Evolutionary conservation across 768 basidiomycete species (phyloP), one percentile per base, ranked within the genome.

Genomic region (Gloeophyllum trabeum): DNA sequence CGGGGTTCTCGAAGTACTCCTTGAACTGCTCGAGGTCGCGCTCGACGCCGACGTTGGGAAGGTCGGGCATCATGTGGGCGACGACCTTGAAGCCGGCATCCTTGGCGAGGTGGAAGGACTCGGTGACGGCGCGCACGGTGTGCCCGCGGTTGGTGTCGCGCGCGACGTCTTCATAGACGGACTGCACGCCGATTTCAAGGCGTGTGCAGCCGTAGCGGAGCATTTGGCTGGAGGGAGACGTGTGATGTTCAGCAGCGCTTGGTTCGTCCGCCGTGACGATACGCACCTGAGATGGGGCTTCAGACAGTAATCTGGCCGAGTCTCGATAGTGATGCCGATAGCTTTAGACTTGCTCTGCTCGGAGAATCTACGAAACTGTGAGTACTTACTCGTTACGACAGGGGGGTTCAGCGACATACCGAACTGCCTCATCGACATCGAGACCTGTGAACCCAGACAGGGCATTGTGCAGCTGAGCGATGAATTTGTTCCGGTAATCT

Each of bases 21-120:
- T 96, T 93, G 73, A 99, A 99, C 55, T 98, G 96, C 54, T 92
- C 92, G 37, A 99, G 75, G 61, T 99, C 96, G 43, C 96, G 79
- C 65, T 98, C 96, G 45, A 94, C 73, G 24, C 96, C 96, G 44
- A 98, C 89, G 57, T 99, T 99, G 6, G 94, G 94, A 6, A 98
- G 74, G 60, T 99, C 94, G 12, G 93, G 92, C 93, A 99, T 99
- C 96, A 98, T 98, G 58, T 99, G 96, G 16, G 93, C 93, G 22
- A 99, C 96, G 42, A 99, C 93, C 63, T 99, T 99, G 81, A 96
- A 99, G 3, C 96, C 96, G 1, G 94, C 96, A 54, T 99, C 94
- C 60, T 99, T 99, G 16, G 92, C 83, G 53, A 99, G 79, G 55
- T 98, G 94, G 64, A 99, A 99, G 10, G 85, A 88, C 60, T 99